Base-by-base conservation (phyloP, 305 asterid species). In the Fraxinus paxiana region DNA sequence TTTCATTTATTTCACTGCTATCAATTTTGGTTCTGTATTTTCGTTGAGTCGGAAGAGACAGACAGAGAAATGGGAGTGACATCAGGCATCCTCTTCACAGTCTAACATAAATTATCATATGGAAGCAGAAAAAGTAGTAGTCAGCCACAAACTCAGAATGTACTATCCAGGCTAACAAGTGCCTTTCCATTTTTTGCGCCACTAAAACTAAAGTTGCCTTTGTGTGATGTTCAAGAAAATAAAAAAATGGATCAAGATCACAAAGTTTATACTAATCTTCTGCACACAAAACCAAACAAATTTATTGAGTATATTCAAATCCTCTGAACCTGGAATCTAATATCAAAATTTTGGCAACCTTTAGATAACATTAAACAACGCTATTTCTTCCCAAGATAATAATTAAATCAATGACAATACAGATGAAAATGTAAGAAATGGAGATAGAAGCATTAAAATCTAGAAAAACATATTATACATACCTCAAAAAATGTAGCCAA, bases 401-500 rank as follows among this genome's bases (percentile, higher is more conserved):
- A 6, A 33, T 26, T 28, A 67, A 28, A 28, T 67, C 20, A 15
- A 67, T 5, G 20, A 15, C 1, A 7, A 28, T 30, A 28, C 2
- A 67, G 37, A 28, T 67, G 74, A 28, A 67, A 67, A 6, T 15
- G 46, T n/a, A 10, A 31, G 46, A 70, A 70, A 70, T 31, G 75
- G 46, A 6, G 46, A 70, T 70, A 15, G 43, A 65, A 70, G 43
- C 75, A 70, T 70, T 67, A 67, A 28, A 67, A 67, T 31, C 46
- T 31, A 31, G 46, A 22, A 70, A 15, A 33, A 15, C 41, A 31
- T 69, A 70, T 24, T 38, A 54, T 43, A 70, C 73, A 43, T 84
- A 87, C 90, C 90, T 85, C 84, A 33, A 83, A 74, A 77, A 85
- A 77, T 79, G 31, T 81, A 80, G 84, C 85, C 88, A 88, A 79